These are phyloP conservation scores for Didymella glomerata DNA, from an alignment of 2,329 filamentous ascomycete genomes.

Conservation along the genomic window DNA sequence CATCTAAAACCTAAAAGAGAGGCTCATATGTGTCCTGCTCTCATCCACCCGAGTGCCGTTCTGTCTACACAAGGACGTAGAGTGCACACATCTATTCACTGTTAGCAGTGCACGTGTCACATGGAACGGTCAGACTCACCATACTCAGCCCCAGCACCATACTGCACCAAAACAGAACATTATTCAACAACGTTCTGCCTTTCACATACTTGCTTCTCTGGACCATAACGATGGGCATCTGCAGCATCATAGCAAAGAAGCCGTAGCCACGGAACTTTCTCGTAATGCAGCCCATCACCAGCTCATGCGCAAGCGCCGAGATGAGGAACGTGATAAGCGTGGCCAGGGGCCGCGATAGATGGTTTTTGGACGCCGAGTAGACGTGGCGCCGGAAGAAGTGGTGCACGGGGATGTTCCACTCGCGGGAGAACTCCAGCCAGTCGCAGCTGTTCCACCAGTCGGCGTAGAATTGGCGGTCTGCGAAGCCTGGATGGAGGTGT, in stretches of 20 bases:
- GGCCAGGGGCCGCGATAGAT: conserved; percentile 78
- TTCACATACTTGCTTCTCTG: conserved; percentile 82
- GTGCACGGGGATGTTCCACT: conserved; percentile 96
- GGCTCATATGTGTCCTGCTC: not conserved
- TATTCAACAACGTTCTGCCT: conserved; percentile 74
- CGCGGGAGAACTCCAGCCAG: conserved; percentile 92
- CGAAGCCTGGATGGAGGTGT: conserved; percentile 65
- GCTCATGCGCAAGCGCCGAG: conserved; percentile 86
- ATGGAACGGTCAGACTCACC: conserved; percentile 59
- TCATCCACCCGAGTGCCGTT: no score
- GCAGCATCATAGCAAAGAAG: conserved; percentile 93
- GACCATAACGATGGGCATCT: conserved; percentile 92
- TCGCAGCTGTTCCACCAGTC: conserved; percentile 79
- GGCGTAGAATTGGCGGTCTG: conserved; percentile 90
- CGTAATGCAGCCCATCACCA: conserved; percentile 97
- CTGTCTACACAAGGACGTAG: conserved; percentile 49
- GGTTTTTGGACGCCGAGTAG: conserved; percentile 80
- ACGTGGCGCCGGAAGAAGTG: conserved; percentile 95
- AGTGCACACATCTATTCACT: conserved; percentile 49
- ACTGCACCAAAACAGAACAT: conserved; percentile 86
- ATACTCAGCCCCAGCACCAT: conserved; percentile 88
- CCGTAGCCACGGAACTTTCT: conserved; percentile 96
- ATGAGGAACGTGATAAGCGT: conserved; percentile 93
- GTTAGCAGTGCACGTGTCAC: conserved; percentile 20
- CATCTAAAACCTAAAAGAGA: not conserved